These are phyloP conservation scores for Pythium rishiriense DNA, from an alignment of 352 stramenopile species.

Conservation along the genomic window DNA sequence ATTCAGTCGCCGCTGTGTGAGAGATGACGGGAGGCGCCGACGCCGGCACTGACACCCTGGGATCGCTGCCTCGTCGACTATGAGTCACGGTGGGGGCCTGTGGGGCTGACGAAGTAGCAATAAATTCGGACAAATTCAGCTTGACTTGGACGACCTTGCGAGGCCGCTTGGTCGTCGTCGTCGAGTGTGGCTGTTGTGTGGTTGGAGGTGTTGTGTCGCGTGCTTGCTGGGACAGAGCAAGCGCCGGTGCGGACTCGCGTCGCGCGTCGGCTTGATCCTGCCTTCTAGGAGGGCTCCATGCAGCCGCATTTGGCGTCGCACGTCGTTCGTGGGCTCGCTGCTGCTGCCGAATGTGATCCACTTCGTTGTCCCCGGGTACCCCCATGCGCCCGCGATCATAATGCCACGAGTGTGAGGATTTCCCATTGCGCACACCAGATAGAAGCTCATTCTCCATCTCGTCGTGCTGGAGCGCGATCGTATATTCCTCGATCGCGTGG, in stretches of 20 bases:
- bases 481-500: conserved; percentile 77
- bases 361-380: neutral
- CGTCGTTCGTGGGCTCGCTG: neutral
- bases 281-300: neutral
- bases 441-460: conserved; percentile 43
- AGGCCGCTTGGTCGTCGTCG: conserved; percentile 11
- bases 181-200: neutral
- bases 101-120: neutral
- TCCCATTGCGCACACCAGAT: neutral
- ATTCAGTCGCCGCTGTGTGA: too few relatives aligned
- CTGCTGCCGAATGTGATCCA: neutral
- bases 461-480: conserved; percentile 66
- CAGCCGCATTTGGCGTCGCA: neutral
- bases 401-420: neutral
- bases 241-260: neutral
- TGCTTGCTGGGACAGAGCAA: neutral
- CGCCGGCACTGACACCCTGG: too few relatives aligned
- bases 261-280: neutral
- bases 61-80: too few relatives aligned
- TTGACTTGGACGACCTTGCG: conserved; percentile 48
- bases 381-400: neutral
- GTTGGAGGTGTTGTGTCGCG: neutral
- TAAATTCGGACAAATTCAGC: conserved; percentile 32
- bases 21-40: too few relatives aligned
- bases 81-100: too few relatives aligned